Evolutionary conservation across 2,329 filamentous ascomycete genomes (phyloP).

Genomic region (Coniosporium tulheliwenetii): DNA sequence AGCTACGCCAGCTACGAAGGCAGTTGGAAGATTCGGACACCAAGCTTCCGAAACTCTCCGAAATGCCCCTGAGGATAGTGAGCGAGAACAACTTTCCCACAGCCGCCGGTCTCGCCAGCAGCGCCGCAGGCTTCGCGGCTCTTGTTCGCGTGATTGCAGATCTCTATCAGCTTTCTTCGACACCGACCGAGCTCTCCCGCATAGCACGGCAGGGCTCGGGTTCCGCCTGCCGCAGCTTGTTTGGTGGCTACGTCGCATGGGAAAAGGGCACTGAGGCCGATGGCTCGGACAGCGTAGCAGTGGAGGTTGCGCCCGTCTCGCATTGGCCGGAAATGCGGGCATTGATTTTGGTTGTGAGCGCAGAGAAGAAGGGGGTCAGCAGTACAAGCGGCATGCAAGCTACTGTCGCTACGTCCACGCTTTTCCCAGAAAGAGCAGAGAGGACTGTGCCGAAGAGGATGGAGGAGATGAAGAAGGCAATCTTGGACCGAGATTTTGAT

Average conservation of each 20-base stretch:
- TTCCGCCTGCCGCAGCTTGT: conserved; percentile 82
- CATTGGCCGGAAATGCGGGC: conserved; percentile 97
- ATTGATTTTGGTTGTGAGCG: conserved; percentile 76
- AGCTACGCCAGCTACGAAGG: conserved; percentile 63
- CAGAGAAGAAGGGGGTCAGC: conserved; percentile 89
- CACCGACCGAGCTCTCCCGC: conserved; percentile 67
- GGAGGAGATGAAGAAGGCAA: conserved; percentile 69
- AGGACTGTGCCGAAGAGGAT: conserved; percentile 72
- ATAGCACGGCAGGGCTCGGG: conserved; percentile 91
- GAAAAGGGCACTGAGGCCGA: conserved; percentile 60
- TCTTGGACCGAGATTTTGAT: conserved; percentile 65
- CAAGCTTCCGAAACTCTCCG: conserved; percentile 67
- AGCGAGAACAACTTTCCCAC: conserved; percentile 99
- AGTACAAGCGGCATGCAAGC: conserved; percentile 94
- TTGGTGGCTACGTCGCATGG: conserved; percentile 95
- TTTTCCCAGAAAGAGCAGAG: conserved; percentile 64
- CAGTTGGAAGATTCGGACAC: conserved; percentile 57
- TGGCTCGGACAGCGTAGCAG: conserved; percentile 74
- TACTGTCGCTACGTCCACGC: conserved; percentile 77
- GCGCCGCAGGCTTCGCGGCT: conserved; percentile 50
- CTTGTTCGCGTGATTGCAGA: conserved; percentile 75
- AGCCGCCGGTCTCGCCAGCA: conserved; percentile 65
- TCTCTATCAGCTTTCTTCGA: conserved; percentile 71
- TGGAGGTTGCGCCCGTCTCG: conserved; percentile 70
- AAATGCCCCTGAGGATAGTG: conserved; percentile 66